phyloP scores from a whole-genome alignment of 2,329 filamentous ascomycete genomes.

The Talaromyces verruculosus region DNA sequence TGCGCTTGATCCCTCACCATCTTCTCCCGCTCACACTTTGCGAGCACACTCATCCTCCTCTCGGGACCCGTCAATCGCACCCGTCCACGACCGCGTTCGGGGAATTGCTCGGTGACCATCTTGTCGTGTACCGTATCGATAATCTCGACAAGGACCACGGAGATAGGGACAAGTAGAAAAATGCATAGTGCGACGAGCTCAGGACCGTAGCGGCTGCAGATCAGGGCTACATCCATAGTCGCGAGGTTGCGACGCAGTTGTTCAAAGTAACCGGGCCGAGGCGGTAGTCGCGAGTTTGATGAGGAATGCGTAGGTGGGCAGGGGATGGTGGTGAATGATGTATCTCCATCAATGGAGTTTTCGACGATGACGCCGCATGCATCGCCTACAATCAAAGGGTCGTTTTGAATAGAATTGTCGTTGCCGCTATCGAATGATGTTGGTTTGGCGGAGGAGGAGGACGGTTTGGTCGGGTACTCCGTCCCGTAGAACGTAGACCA shows the following conservation, averaged over 20 bases:
- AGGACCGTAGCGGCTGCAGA: conserved; percentile 22
- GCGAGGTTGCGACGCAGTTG: conserved; percentile 1
- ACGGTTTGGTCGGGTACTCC: conserved; percentile 1
- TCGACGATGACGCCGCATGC: conserved; percentile 8
- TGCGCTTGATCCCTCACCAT: conserved; percentile 19
- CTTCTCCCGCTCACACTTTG: conserved; percentile 26
- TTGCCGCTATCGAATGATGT: conserved; percentile 5
- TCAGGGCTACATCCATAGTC: conserved; percentile 12
- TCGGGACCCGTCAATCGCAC: conserved; percentile 25
- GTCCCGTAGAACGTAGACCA: conserved; percentile 16
- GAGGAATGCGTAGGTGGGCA: not conserved
- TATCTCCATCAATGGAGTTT: not conserved
- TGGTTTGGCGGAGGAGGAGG: not conserved
- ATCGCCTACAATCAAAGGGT: not conserved
- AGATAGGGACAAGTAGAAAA: conserved; percentile 27
- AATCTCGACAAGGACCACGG: conserved; percentile 26
- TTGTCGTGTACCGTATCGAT: conserved; percentile 22
- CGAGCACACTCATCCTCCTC: conserved; percentile 25
- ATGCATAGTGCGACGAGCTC: conserved; percentile 26
- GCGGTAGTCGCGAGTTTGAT: not conserved
- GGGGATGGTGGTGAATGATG: not conserved
- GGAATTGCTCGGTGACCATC: conserved; percentile 25
- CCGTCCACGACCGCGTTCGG: conserved; percentile 25
- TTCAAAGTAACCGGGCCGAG: not conserved
- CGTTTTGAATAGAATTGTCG: not conserved